Conservation (phyloP, 768 basidiomycete genomes). For the Lactarius sp. region DNA sequence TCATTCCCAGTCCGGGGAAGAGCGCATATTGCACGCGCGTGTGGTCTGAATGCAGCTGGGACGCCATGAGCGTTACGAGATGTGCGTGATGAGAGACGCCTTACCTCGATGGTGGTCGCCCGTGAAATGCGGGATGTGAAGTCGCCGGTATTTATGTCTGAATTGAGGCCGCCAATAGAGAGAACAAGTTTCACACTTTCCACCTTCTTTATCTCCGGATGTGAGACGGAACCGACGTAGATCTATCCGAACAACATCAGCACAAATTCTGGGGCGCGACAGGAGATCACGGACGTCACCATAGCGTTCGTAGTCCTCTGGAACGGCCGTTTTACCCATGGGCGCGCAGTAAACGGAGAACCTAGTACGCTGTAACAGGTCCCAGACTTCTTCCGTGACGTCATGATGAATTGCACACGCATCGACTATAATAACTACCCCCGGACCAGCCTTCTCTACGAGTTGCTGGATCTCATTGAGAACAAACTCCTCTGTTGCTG, state of each 20-base stretch:
- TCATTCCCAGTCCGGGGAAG: conserved; percentile 70
- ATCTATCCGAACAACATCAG: conserved; percentile 42
- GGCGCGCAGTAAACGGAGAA: conserved; percentile 73
- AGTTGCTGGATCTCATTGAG: conserved; percentile 65
- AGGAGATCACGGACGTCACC: conserved; percentile 57
- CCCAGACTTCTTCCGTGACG: conserved; percentile 54
- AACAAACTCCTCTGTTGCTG: conserved; percentile 59
- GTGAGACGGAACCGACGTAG: conserved; percentile 68
- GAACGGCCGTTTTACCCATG: conserved; percentile 78
- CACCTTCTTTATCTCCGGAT: conserved; percentile 61
- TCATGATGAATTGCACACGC: conserved; percentile 76
- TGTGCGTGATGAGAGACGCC: background rate
- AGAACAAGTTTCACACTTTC: conserved; percentile 73
- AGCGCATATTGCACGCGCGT: conserved; percentile 59
- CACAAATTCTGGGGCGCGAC: background rate
- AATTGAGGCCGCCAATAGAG: conserved; percentile 63
- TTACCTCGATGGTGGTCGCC: conserved; percentile 57
- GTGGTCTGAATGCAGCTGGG: conserved; percentile 70
- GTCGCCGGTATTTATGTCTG: conserved; percentile 86
- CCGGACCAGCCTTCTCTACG: conserved; percentile 53
- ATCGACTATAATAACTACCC: conserved; percentile 74
- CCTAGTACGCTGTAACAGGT: conserved; percentile 57
- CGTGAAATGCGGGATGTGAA: conserved; percentile 72
- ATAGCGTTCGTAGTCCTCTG: conserved; percentile 65
- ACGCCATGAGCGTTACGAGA: background rate